These are phyloP conservation scores for Citrus inodora DNA, from an alignment of 345 rosid species.

Conservation along the genomic window DNA sequence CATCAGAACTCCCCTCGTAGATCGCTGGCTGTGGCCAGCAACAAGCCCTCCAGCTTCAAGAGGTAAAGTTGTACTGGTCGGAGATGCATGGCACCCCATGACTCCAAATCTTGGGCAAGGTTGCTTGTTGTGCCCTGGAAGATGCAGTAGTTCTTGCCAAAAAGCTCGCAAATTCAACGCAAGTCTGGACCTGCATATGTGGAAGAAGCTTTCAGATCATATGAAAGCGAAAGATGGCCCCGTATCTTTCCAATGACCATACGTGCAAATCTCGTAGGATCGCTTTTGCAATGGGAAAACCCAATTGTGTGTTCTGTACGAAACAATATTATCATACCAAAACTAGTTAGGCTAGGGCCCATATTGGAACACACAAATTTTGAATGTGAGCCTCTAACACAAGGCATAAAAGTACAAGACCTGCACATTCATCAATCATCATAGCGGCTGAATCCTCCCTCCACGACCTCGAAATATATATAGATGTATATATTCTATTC, in stretches of 20 bases:
- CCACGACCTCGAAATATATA: not conserved
- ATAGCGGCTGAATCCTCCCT: not conserved
- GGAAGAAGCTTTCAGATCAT: constrained; percentile 58
- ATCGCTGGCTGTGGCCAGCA: constrained; percentile 87
- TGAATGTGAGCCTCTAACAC: constrained; percentile 55
- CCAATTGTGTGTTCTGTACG: constrained; percentile 65
- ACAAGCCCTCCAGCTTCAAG: constrained; percentile 62
- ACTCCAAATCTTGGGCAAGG: constrained; percentile 96
- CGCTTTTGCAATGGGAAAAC: constrained; percentile 84
- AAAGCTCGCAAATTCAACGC: constrained; percentile 56
- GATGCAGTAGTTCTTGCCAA: constrained; percentile 68
- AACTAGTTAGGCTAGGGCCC: constrained; percentile 67
- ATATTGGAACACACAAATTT: constrained; percentile 82
- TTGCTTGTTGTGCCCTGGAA: constrained; percentile 82
- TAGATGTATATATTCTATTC: not conserved
- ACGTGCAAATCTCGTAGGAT: constrained; percentile 75
- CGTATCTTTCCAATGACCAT: constrained; percentile 69
- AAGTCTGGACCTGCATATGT: constrained; percentile 40
- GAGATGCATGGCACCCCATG: constrained; percentile 98
- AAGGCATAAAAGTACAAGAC: constrained; percentile 17
- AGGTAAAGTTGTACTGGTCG: constrained; percentile 63
- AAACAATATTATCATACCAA: constrained; percentile 61
- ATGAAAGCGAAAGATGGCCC: constrained; percentile 72
- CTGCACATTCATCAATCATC: not conserved
- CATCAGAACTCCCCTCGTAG: constrained; percentile 69